A percentile compares a stretch with the other conserved stretches of the same genome.
phyloP scores from a whole-genome alignment of 225 moss, liverwort and hornwort species.

The Asterella californica region DNA sequence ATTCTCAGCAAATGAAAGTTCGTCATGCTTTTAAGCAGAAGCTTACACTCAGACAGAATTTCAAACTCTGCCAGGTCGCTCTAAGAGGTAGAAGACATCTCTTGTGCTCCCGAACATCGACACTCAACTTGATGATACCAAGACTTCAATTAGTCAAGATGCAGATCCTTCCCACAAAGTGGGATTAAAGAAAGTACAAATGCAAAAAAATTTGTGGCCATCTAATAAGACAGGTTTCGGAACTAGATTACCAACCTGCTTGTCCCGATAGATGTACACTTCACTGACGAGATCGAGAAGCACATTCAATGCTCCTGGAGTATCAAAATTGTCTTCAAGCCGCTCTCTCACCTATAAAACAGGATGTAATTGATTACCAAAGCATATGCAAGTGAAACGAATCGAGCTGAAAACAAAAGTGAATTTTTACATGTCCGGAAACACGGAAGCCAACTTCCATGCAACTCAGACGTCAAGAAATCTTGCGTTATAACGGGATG shows the following conservation, averaged over 20 bases:
- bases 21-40: neutral
- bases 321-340: slow-evolving; percentile 92
- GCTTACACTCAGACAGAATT: neutral
- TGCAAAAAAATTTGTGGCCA: no score
- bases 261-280: slow-evolving; percentile 65
- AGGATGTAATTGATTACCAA: neutral
- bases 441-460: neutral
- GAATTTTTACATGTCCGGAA: neutral
- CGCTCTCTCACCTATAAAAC: slow-evolving; percentile 53
- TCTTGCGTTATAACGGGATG: no score
- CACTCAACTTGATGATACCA: neutral
- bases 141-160: neutral
- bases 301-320: slow-evolving; percentile 67
- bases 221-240: neutral
- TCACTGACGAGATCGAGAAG: slow-evolving; percentile 70
- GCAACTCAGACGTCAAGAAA: neutral
- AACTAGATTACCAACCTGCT: slow-evolving; percentile 49
- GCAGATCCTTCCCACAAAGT: neutral
- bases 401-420: neutral
- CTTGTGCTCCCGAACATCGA: neutral
- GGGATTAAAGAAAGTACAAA: neutral
- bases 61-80: neutral
- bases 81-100: neutral
- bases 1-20: neutral
- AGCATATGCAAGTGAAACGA: neutral